Evolutionary conservation across 2,329 filamentous ascomycete genomes (phyloP).

Genomic region (Microdochium nivale): DNA sequence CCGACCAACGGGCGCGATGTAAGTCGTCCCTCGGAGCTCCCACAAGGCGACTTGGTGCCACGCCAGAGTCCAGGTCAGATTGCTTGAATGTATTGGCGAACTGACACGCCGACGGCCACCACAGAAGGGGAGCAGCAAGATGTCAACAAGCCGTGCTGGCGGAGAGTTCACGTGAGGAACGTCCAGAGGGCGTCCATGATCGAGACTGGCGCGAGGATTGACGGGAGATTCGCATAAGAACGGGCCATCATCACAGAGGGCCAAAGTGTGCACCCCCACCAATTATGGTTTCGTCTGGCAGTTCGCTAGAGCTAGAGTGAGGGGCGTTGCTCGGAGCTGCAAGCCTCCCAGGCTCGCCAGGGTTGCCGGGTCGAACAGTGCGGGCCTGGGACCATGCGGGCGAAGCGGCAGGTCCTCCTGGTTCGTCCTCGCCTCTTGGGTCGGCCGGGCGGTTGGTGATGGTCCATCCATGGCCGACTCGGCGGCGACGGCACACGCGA

Average conservation of each 20-base stretch:
- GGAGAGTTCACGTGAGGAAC: too few relatives aligned
- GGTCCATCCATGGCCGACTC: not conserved
- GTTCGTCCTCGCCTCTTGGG: not conserved
- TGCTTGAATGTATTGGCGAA: too few relatives aligned
- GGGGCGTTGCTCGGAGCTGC: not conserved
- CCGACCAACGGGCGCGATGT: not conserved
- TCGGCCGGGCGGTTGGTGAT: not conserved
- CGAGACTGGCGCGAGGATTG: too few relatives aligned
- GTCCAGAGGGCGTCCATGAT: too few relatives aligned
- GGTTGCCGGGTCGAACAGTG: not conserved
- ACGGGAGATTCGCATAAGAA: not conserved
- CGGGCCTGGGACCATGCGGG: not conserved
- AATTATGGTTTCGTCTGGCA: slow-evolving; percentile 1
- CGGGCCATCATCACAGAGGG: not conserved
- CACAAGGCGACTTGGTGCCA: too few relatives aligned
- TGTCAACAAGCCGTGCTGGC: too few relatives aligned
- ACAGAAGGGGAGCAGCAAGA: too few relatives aligned
- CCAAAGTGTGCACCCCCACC: not conserved
- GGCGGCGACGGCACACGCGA: not conserved
- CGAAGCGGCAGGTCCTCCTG: not conserved
- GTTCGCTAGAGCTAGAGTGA: not conserved
- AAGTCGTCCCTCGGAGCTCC: too few relatives aligned
- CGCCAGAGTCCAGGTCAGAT: too few relatives aligned
- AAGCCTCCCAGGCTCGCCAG: too few relatives aligned
- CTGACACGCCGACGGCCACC: too few relatives aligned